These are phyloP conservation scores for Sugiyamaella japonica DNA, from an alignment of 1,139 yeast species.

Conservation along the genomic window DNA sequence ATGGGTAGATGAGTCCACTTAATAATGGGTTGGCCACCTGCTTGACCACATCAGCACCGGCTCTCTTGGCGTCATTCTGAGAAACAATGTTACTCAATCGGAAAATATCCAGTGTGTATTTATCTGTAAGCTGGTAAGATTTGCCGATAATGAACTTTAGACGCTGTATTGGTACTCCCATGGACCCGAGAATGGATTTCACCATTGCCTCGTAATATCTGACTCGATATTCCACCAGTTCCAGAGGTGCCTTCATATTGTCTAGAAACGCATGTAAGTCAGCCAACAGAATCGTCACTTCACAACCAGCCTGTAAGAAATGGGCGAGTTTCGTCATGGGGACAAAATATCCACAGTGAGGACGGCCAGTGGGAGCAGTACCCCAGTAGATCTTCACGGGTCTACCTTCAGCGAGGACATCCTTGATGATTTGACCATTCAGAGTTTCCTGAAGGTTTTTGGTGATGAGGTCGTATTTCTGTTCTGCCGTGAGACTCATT, in stretches of 20 bases:
- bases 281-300: slow-evolving; percentile 89
- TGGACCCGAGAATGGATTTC: slow-evolving; percentile 78
- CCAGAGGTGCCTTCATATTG: slow-evolving; percentile 97
- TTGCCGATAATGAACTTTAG: slow-evolving; percentile 84
- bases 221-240: slow-evolving; percentile 85
- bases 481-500: slow-evolving; percentile 47
- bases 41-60: slow-evolving; percentile 99
- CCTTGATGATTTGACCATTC: slow-evolving; percentile 83
- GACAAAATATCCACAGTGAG: slow-evolving; percentile 98
- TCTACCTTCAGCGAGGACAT: slow-evolving; percentile 77
- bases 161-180: slow-evolving; percentile 89
- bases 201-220: slow-evolving; percentile 81
- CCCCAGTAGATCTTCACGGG: slow-evolving; percentile 95
- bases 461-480: slow-evolving; percentile 76
- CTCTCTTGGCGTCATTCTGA: slow-evolving; percentile 96
- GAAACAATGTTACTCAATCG: slow-evolving; percentile 78
- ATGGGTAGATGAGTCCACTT: slow-evolving; percentile 92
- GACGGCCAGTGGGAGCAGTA: slow-evolving; percentile 93
- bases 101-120: slow-evolving; percentile 87
- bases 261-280: slow-evolving; percentile 96
- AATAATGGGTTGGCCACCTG: slow-evolving; percentile 93
- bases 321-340: slow-evolving; percentile 97
- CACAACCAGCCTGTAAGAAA: slow-evolving; percentile 93
- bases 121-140: slow-evolving; percentile 73
- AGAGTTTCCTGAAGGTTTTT: slow-evolving; percentile 88